Percentiles rank a stretch among this genome's conserved stretches.
phyloP scores from a whole-genome alignment of 352 stramenopile genomes.

The Globisporangium orthogonon region DNA sequence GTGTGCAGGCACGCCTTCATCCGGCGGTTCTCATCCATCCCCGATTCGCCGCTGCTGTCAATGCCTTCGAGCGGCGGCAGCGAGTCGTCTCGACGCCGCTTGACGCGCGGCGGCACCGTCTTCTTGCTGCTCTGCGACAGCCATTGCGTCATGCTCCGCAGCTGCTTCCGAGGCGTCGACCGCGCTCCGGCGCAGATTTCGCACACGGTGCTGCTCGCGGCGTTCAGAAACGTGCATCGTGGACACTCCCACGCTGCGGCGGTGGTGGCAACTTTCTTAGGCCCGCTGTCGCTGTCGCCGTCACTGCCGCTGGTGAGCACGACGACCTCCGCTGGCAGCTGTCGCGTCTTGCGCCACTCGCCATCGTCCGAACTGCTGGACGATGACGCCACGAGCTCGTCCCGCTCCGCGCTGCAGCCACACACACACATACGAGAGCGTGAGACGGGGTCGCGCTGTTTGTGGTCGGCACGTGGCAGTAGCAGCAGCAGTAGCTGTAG shows the following conservation, averaged over 20 bases:
- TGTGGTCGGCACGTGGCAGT: too few species aligned
- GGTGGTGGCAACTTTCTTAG: neutral
- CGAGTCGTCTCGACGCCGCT: neutral
- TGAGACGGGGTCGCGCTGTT: neutral
- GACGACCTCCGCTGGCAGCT: constrained; percentile 4
- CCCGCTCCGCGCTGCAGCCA: neutral
- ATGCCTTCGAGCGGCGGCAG: constrained; percentile 20
- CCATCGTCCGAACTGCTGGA: neutral
- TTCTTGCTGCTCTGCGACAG: constrained; percentile 15
- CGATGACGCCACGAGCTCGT: neutral
- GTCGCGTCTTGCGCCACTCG: neutral
- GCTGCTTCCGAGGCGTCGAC: constrained; percentile 15
- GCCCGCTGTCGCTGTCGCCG: constrained; percentile 21
- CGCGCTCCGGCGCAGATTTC: constrained; percentile 32
- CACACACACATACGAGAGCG: neutral
- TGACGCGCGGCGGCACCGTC: neutral
- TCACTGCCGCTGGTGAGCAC: constrained; percentile 17
- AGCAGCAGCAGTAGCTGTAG: neutral
- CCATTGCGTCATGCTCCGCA: constrained; percentile 36
- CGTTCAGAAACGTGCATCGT: constrained; percentile 47
- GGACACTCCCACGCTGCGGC: constrained; percentile 27
- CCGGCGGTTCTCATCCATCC: constrained; percentile 9
- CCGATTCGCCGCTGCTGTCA: constrained; percentile 29
- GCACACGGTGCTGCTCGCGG: constrained; percentile 17
- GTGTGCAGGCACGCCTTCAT: constrained; percentile 1